phyloP scores from a whole-genome alignment of 1,284 basidiomycete species.

The Boletus austroedulis region DNA sequence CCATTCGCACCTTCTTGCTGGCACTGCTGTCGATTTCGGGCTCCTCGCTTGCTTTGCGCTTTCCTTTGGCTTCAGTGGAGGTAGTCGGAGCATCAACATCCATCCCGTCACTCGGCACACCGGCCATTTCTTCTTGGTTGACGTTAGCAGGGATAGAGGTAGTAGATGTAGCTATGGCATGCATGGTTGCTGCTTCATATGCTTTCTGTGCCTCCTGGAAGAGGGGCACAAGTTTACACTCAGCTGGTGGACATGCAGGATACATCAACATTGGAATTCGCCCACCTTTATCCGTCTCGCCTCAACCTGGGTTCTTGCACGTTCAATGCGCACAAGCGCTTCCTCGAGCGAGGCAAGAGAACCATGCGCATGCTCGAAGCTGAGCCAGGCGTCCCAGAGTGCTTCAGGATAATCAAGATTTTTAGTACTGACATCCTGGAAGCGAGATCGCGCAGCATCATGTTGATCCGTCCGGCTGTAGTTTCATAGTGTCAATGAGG shows the following conservation, averaged over 20 bases:
- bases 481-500: background rate
- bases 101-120: constrained; percentile 41
- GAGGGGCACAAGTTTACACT: background rate
- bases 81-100: constrained; percentile 45
- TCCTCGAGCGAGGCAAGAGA: constrained; percentile 65
- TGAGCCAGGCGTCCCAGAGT: constrained; percentile 83
- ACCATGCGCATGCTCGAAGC: constrained; percentile 85
- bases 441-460: constrained; percentile 62
- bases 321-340: constrained; percentile 66
- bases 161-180: constrained; percentile 38
- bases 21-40: constrained; percentile 42
- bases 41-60: constrained; percentile 62
- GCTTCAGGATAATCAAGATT: constrained; percentile 91
- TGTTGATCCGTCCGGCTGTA: constrained; percentile 56
- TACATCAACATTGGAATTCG: background rate
- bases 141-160: constrained; percentile 29
- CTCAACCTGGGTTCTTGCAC: constrained; percentile 61
- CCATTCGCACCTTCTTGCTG: constrained; percentile 60
- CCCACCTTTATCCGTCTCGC: constrained; percentile 64
- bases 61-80: constrained; percentile 43
- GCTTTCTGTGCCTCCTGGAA: constrained; percentile 59
- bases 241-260: background rate
- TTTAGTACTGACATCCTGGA: constrained; percentile 61
- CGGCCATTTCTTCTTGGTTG: constrained; percentile 4
- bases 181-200: constrained; percentile 49